Evolutionary conservation across 768 basidiomycete species (phyloP).

Genomic region (Boletellus sp.): DNA sequence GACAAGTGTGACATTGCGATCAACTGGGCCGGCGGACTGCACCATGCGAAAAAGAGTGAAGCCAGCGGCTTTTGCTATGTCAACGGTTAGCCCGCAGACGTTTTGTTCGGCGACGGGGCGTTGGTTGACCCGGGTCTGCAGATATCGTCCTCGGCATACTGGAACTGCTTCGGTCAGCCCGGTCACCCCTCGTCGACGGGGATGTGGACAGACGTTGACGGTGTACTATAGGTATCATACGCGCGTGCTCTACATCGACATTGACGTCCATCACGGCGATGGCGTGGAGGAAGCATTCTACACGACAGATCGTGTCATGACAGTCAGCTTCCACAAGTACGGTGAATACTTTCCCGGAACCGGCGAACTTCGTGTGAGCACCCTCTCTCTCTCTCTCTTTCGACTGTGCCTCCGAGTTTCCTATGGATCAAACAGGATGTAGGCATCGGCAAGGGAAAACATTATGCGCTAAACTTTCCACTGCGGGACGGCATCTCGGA

Average conservation of each 20-base stretch:
- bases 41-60: slow-evolving; percentile 99
- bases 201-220: not conserved
- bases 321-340: slow-evolving; percentile 96
- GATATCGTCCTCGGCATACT: slow-evolving; percentile 97
- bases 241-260: slow-evolving; percentile 95
- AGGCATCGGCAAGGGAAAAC: slow-evolving; percentile 90
- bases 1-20: slow-evolving; percentile 99
- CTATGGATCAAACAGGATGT: slow-evolving; percentile 57
- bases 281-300: slow-evolving; percentile 99
- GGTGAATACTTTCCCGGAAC: slow-evolving; percentile 99
- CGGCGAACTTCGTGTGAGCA: slow-evolving; percentile 83
- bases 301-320: slow-evolving; percentile 98
- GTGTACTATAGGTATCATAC: slow-evolving; percentile 73
- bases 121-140: slow-evolving; percentile 29
- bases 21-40: slow-evolving; percentile 98
- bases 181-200: not conserved
- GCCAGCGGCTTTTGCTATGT: slow-evolving; percentile 99
- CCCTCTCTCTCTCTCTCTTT: slow-evolving; percentile 5
- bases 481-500: slow-evolving; percentile 93
- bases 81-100: slow-evolving; percentile 58
- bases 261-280: slow-evolving; percentile 98
- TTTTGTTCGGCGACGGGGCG: not conserved
- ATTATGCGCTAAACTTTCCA: slow-evolving; percentile 93
- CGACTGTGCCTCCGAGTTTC: slow-evolving; percentile 1
- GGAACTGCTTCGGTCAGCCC: slow-evolving; percentile 75